Base-by-base conservation (phyloP, 345 rosid species). In the Euphorbia tirucalli region DNA sequence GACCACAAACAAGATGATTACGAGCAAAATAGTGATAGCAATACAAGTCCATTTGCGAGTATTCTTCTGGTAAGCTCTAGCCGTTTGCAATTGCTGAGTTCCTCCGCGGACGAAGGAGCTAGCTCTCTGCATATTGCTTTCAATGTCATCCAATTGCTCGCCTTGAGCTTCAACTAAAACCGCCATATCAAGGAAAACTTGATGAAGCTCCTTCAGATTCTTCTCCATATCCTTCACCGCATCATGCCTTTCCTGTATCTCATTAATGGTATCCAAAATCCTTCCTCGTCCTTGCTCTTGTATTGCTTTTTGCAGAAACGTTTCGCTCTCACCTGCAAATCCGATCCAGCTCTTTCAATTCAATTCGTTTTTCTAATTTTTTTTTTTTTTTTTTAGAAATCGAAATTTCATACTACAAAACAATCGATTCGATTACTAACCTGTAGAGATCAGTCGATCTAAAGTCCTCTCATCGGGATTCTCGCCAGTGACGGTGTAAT, bases 291-390 rank as follows among this genome's bases (percentile, higher is more conserved):
- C 98, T 62, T 93, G 97, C 50, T 93, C 94, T 77, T 90, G 95
- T 67, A 93, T 93, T 30, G 97, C 98, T 39, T 88, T 93, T 73
- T 91, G 95, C 62, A 91, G 80, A 77, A 93, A 90, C 7, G 85
- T 88, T 82, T 93, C 98, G 70, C 96, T 91, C 82, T 90, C 97
- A 14, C 98, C 96, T 91, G 87, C 43, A n/a, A n/a, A n/a, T n/a
- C n/a, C n/a, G n/a, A n/a, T n/a, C n/a, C n/a, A n/a, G n/a, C n/a
- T n/a, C n/a, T 37, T 37, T 37, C 41, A 37, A 3, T 37, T 37
- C 68, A 13, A n/a, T 21, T 48, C 22, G 32, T 7, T n/a, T n/a
- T n/a, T n/a, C n/a, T n/a, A n/a, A n/a, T n/a, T n/a, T n/a, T n/a
- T n/a, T n/a, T n/a, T n/a, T n/a, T n/a, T n/a, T n/a, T n/a, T n/a